Base-by-base conservation (phyloP, 1,284 basidiomycete species). In the Apiotrichum domesticum region DNA sequence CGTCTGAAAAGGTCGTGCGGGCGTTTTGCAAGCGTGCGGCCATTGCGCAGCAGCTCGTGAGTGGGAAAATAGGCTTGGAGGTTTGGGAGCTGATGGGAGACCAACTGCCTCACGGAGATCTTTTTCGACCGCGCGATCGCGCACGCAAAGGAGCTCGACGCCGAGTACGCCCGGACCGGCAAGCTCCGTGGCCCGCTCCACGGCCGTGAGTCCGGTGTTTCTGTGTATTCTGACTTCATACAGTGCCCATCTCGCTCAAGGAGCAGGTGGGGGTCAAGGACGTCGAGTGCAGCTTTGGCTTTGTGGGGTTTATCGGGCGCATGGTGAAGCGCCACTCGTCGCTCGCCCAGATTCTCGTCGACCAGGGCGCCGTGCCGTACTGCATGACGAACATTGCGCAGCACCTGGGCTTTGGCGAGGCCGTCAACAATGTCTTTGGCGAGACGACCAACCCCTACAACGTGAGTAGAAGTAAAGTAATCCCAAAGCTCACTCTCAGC, bases 1-100 rank as follows among this genome's bases (percentile, higher is more conserved):
- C 49, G 37, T 58, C 60, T 21, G 61, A 65, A 34, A 63, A 65
- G 32, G 68, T 71, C 7, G 62, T 59, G 6, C 35, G 57, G 4
- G 74, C 88, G 0, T 90, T 86, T 71, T 84, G 83, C 70, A 90
- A 90, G 76, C 80, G 88, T 33, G 87, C 89, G 0, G 80, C 87
- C 46, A 76, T 90, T 51, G 88, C 90, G 0, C 89, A 91, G 57
- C 89, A 91, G 69, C 74, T 89, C 11, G 45, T 46, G 32, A 11
- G 45, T 46, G 4, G 13, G 15, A 7, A 21, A 7, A 11, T 45
- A 8, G 7, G 4, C 21, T 6, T 29, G 21, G 37, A 39, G n/a
- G 37, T 8, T 39, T 39, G 7, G 7, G 37, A 39, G 37, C 37
- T 46, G 32, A 46, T 33, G 2, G 6, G 13, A 46, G 45, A 66